A percentile compares a stretch with the other conserved stretches of the same genome.
phyloP scores from a whole-genome alignment of 2,329 filamentous ascomycete species.

The Colletotrichum noveboracense region DNA sequence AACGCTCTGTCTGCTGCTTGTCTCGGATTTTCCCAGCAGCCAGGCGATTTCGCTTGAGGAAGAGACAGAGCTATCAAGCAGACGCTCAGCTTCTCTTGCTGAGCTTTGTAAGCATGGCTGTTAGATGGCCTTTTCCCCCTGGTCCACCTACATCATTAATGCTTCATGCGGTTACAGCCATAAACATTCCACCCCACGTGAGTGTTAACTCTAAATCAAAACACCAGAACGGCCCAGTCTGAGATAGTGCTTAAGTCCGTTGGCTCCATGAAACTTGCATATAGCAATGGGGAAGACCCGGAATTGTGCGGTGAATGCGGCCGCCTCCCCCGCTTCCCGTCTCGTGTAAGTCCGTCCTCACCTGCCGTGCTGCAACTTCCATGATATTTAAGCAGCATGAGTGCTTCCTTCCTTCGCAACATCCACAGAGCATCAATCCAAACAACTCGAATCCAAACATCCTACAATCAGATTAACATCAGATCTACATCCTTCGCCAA shows the following conservation, averaged over 20 bases:
- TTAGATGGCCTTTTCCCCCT: not conserved
- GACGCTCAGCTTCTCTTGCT: not conserved
- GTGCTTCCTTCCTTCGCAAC: not conserved
- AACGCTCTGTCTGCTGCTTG: not conserved
- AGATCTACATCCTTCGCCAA: not conserved
- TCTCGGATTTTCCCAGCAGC: not conserved
- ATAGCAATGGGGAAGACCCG: not conserved
- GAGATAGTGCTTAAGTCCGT: not conserved
- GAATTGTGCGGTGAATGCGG: not conserved
- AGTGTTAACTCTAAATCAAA: not conserved
- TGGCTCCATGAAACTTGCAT: not conserved
- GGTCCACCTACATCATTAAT: not conserved
- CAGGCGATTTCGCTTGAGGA: not conserved
- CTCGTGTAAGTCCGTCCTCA: not conserved
- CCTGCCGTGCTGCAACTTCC: not conserved
- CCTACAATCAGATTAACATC: not conserved
- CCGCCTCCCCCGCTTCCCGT: not conserved
- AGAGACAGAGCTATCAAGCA: not conserved
- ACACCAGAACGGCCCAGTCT: not conserved
- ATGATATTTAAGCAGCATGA: not conserved
- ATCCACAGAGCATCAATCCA: not conserved
- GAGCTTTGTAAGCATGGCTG: not conserved
- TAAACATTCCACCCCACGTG: not conserved
- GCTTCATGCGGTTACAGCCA: not conserved
- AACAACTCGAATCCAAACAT: not conserved